phyloP scores from a whole-genome alignment of 192 early-diverging fungal genomes.

The Entrophospora sp. region DNA sequence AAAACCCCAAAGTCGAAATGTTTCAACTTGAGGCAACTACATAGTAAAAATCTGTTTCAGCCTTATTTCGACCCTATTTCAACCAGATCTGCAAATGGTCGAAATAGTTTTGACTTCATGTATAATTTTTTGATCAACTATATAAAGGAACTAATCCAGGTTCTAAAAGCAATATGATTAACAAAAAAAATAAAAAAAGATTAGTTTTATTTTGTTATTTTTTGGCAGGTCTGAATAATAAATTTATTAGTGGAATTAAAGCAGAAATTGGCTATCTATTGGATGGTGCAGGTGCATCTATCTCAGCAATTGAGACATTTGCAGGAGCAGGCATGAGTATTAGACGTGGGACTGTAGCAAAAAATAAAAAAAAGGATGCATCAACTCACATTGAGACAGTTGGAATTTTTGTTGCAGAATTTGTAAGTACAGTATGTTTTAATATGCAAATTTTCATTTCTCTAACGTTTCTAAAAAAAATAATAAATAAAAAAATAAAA shows the following conservation, averaged over 20 bases:
- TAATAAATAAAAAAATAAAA: too few relatives aligned
- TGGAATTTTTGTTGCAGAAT: background rate
- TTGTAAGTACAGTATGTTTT: background rate
- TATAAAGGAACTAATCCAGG: background rate
- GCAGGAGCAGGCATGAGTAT: background rate
- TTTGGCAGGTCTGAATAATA: too few relatives aligned
- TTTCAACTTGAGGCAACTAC: too few relatives aligned
- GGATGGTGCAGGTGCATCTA: background rate
- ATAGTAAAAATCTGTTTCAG: too few relatives aligned
- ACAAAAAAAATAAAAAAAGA: slow-evolving; percentile 12
- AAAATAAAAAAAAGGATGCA: background rate
- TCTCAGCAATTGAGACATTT: background rate
- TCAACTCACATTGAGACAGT: background rate
- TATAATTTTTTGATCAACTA: background rate
- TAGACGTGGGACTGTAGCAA: background rate
- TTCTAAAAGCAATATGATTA: background rate
- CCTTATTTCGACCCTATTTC: too few relatives aligned
- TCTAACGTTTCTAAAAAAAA: too few relatives aligned
- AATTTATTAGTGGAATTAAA: slow-evolving; percentile 10
- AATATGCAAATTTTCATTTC: too few relatives aligned
- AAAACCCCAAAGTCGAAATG: too few relatives aligned
- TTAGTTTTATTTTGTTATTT: slow-evolving; percentile 14
- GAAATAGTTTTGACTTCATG: too few relatives aligned
- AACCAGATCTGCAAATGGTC: too few relatives aligned
- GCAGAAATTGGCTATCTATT: slow-evolving; percentile 6